These are phyloP conservation scores for Blakeslea trispora DNA, from an alignment of 371 early-diverging fungal genomes.

Conservation along the genomic window DNA sequence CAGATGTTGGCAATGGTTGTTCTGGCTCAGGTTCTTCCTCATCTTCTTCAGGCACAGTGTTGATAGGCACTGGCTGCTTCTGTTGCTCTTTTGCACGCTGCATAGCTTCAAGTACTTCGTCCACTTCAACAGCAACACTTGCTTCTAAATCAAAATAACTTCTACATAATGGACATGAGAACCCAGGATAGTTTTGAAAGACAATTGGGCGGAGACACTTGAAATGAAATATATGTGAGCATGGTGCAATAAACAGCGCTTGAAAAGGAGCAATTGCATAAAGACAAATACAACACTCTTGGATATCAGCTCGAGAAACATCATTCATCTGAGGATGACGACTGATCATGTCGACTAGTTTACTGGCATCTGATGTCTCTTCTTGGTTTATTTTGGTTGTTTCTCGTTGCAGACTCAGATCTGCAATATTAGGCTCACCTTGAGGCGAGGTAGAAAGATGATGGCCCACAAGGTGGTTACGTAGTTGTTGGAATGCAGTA, in stretches of 20 bases:
- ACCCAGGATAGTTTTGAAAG: conserved; percentile 68
- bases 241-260: conserved; percentile 94
- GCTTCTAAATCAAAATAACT: conserved; percentile 93
- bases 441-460: background rate
- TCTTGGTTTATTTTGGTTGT: conserved; percentile 2
- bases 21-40: background rate
- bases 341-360: conserved; percentile 12
- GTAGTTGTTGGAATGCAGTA: conserved; percentile 25
- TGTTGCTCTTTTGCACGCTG: conserved; percentile 8
- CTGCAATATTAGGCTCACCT: background rate
- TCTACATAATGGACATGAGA: conserved; percentile 94
- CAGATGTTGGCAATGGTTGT: conserved; percentile 1
- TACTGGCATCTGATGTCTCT: conserved; percentile 9
- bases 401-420: conserved; percentile 19
- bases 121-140: conserved; percentile 69
- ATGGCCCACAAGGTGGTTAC: conserved; percentile 18
- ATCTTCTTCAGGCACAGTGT: conserved; percentile 18
- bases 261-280: conserved; percentile 90
- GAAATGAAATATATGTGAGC: conserved; percentile 96
- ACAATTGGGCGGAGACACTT: conserved; percentile 83
- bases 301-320: conserved; percentile 29
- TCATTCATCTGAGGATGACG: conserved; percentile 9
- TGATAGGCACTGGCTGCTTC: conserved; percentile 1
- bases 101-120: conserved; percentile 50
- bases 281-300: conserved; percentile 97